Base-by-base conservation (phyloP, 352 stramenopile species). In the Globisporangium nodosum region DNA sequence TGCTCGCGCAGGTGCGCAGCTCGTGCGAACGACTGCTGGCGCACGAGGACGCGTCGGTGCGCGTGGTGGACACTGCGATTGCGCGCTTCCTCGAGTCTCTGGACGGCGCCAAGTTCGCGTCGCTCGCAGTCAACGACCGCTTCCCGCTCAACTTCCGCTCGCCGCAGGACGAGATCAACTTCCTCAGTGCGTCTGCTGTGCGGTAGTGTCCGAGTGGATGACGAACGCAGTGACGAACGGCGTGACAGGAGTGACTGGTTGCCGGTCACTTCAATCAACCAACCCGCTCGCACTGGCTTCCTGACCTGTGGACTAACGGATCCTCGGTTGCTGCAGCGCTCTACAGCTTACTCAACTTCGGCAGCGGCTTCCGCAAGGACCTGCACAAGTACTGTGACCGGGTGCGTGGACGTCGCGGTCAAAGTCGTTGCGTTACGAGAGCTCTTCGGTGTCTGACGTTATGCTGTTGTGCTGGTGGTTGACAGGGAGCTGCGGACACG, bases 71-170 rank as follows among this genome's bases (percentile, higher is more conserved):
- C 15, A 75, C 84, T n/a, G 75, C 78, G 60, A 54, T 83, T 51
- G 56, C 60, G 31, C 48, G 47, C 52, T 89, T 92, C 49, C 52
- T 85, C 20, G 65, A 73, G 56, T 48, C 76, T 45, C 65, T 90
- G 21, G 76, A 90, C 64, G 72, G 56, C 49, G 39, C 60, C 33
- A 68, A 90, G 67, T 89, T 79, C 56, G 60, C 65, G 45, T 52
- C 75, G 52, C 66, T 90, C 9, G 63, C 68, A 12, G 67, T 68
- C 56, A 69, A 71, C 31, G 66, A 74, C 65, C 80, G 72, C 27
- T 92, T 90, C 66, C 83, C 83, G 31, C 79, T 92, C 54, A 86
- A 85, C 66, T 92, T 92, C 51, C 68, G 69, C 50, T 87, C 78
- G 52, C 58, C 79, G 57, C 65, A 84, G 49, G 83, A 92, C 52